Conservation (phyloP, 2,329 filamentous ascomycete genomes). For the Fusarium mangiferae region DNA sequence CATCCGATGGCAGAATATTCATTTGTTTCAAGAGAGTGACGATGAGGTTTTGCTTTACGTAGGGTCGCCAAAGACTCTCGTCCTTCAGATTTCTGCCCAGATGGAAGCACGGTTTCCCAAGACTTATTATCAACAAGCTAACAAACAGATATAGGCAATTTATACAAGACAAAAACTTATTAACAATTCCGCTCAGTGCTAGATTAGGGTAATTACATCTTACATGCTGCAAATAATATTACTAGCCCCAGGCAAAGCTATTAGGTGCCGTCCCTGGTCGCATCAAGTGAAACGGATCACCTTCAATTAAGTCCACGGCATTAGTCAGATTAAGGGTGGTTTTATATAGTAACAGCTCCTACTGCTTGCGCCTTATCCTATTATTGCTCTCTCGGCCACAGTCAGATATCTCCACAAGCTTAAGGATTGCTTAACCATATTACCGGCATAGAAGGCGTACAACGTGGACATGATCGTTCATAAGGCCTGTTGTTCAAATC, state of each 20-base stretch:
- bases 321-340: conserved; percentile 80
- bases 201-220: conserved; percentile 81
- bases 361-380: conserved; percentile 77
- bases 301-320: conserved; percentile 85
- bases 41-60: conserved; percentile 81
- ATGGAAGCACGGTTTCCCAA: conserved; percentile 80
- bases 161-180: conserved; percentile 80
- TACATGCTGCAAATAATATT: conserved; percentile 85
- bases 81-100: conserved; percentile 86
- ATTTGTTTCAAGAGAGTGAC: conserved; percentile 78
- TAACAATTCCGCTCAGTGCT: conserved; percentile 77
- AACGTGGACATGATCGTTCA: conserved; percentile 76
- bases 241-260: conserved; percentile 62
- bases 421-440: conserved; percentile 71
- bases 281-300: conserved; percentile 78
- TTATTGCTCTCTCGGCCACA: conserved; percentile 82
- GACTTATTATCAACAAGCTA: conserved; percentile 64
- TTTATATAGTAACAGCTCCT: conserved; percentile 83
- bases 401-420: conserved; percentile 81
- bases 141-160: conserved; percentile 80
- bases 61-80: conserved; percentile 82
- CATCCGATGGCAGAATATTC: conserved; percentile 84
- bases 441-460: conserved; percentile 71
- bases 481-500: conserved; percentile 76
- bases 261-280: conserved; percentile 66